Base-by-base conservation (phyloP, 305 asterid species). In the Ruellia speciosa region DNA sequence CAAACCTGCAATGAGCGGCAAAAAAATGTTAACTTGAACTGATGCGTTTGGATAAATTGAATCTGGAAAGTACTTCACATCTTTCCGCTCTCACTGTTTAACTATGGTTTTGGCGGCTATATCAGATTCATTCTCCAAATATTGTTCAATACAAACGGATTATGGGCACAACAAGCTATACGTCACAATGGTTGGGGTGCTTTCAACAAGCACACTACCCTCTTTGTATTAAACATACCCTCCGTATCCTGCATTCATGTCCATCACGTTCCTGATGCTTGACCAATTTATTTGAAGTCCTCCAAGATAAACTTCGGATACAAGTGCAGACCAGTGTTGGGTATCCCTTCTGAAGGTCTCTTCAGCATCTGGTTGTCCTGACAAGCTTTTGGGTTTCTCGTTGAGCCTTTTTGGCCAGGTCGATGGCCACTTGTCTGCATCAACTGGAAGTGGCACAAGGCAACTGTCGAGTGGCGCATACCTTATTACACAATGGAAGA, bases 191-290 rank as follows among this genome's bases (percentile, higher is more conserved):
- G 31, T 24, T 24, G 31, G 2, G 2, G 31, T 24, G 31, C 31
- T 24, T 24, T 24, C 31, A 24, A 24, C 31, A 24, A 24, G 2
- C 31, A 24, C 31, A 4, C 31, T 24, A 24, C 4, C 31, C 31
- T 1, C 2, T 24, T 4, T 24, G 31, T 24, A 24, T 24, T 1
- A 43, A 37, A 15, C 77, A 71, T 76, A 82, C 94, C 94, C 90
- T 78, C 94, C 94, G 63, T 72, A 78, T 52, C 79, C 81, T 18
- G 90, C 88, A 69, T 77, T 85, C 94, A 85, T 82, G 64, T 85
- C 94, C 86, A 85, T 85, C 60, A 76, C 84, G 52, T 82, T 85
- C 62, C 90, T 71, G 54, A 78, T 74, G 39, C 64, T 70, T 12
- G 84, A 66, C 90, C 88, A 82, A 48, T 78, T 76, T 54, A 85